These are phyloP conservation scores for Leucosporidium creatinivorum DNA, from an alignment of 768 basidiomycete genomes.

Conservation along the genomic window DNA sequence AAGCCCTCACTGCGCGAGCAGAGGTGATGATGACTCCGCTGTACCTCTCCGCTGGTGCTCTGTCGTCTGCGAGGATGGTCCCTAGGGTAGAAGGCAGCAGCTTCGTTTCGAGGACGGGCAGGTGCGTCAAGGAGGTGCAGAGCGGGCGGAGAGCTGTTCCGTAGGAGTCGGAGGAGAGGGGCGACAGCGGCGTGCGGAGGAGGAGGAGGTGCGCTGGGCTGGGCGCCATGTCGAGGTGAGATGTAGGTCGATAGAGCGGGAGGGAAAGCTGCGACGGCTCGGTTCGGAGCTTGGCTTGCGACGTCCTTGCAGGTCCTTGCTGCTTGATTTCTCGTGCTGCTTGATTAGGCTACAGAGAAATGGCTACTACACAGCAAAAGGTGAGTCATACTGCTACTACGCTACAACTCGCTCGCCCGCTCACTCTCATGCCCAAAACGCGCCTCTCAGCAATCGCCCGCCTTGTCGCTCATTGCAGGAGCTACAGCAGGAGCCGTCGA, in stretches of 20 bases:
- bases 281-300: too few species aligned
- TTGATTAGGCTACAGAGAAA: too few species aligned
- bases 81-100: neutral
- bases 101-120: neutral
- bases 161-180: neutral
- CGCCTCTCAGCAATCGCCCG: neutral
- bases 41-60: neutral
- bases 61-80: neutral
- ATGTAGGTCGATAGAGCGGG: too few species aligned
- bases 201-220: neutral
- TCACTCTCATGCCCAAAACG: too few species aligned
- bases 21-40: neutral
- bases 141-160: neutral
- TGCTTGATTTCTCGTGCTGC: too few species aligned
- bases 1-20: neutral
- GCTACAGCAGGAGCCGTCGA: conserved; percentile 87
- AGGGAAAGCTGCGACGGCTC: too few species aligned
- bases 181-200: neutral
- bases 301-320: too few species aligned
- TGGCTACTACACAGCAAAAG: too few species aligned
- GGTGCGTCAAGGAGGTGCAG: neutral
- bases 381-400: too few species aligned
- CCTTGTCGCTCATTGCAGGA: conserved; percentile 51
- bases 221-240: too few species aligned
- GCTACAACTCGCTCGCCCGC: too few species aligned